A percentile compares a stretch with the other conserved stretches of the same genome.
These are phyloP conservation scores for Sphaerulina musiva DNA, from an alignment of 2,329 filamentous ascomycete species.

Conservation along the genomic window DNA sequence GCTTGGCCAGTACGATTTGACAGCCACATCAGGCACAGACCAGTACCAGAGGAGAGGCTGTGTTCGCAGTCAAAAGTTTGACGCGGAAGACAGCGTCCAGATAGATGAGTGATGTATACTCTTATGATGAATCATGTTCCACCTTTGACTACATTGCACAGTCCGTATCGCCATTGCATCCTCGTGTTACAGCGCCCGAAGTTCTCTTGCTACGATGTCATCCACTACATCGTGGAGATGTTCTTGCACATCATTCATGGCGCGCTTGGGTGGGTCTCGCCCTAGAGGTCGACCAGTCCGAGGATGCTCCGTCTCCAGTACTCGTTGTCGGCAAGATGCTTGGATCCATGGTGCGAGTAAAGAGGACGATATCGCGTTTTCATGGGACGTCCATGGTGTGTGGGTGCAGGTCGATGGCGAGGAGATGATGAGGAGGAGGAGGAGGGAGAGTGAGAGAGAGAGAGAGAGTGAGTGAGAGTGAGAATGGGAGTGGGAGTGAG, in stretches of 20 bases:
- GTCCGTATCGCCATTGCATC: not conserved
- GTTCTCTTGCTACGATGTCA: not conserved
- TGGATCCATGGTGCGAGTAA: not conserved
- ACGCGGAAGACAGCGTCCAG: not conserved
- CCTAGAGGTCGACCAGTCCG: not conserved
- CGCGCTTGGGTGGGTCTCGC: not conserved
- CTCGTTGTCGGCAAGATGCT: not conserved
- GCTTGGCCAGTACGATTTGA: not conserved
- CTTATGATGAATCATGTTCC: not conserved
- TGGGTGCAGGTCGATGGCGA: too few relatives aligned
- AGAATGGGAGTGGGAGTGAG: too few relatives aligned
- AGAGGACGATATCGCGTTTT: not conserved
- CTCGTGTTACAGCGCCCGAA: not conserved
- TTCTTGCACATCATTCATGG: not conserved
- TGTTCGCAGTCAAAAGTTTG: not conserved
- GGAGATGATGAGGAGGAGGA: too few relatives aligned
- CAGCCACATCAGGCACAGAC: not conserved
- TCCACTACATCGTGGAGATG: not conserved
- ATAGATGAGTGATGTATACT: not conserved
- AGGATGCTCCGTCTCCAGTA: constrained; percentile 1
- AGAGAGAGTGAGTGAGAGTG: too few relatives aligned
- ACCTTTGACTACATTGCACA: not conserved
- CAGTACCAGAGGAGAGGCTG: not conserved
- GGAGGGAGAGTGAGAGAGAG: too few relatives aligned
- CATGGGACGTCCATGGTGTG: too few relatives aligned